Conservation (phyloP, 192 early-diverging fungal genomes). For the Spinellus fusiger region DNA sequence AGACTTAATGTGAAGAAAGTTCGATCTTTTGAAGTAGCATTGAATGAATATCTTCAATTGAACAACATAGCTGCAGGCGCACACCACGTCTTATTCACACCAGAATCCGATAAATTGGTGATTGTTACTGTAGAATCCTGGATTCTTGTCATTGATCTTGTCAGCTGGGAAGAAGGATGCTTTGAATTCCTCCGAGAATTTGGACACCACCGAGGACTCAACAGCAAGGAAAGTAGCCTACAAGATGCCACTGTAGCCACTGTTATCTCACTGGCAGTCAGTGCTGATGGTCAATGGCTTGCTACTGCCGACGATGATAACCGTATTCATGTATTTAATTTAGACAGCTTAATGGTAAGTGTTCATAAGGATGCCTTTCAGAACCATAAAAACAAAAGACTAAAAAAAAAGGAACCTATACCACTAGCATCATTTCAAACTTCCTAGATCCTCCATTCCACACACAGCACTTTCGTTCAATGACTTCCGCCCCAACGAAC, state of each 20-base stretch:
- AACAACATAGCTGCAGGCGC: constrained; percentile 47
- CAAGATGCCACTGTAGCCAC: constrained; percentile 43
- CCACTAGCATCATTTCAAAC: constrained; percentile 55
- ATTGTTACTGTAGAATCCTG: constrained; percentile 70
- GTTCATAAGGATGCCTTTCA: not conserved
- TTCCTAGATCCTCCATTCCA: constrained; percentile 54
- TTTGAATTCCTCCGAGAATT: constrained; percentile 62
- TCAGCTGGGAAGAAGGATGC: constrained; percentile 46
- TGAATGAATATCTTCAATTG: constrained; percentile 19
- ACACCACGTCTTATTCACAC: constrained; percentile 69
- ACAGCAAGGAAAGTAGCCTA: constrained; percentile 16
- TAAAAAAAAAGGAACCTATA: not conserved
- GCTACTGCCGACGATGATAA: constrained; percentile 72
- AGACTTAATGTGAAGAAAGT: constrained; percentile 42
- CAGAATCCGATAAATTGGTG: constrained; percentile 67
- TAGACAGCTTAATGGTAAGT: constrained; percentile 63
- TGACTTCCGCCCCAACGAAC: constrained; percentile 40
- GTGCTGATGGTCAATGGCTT: constrained; percentile 74
- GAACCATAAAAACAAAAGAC: not conserved
- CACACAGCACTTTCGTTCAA: constrained; percentile 67
- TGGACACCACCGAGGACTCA: constrained; percentile 55
- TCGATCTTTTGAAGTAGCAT: constrained; percentile 28
- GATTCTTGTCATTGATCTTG: constrained; percentile 73
- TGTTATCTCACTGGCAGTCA: constrained; percentile 68
- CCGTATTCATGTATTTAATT: constrained; percentile 66